Conservation (phyloP, 176 grass and related monocot species). For the Triticum monococcum region DNA sequence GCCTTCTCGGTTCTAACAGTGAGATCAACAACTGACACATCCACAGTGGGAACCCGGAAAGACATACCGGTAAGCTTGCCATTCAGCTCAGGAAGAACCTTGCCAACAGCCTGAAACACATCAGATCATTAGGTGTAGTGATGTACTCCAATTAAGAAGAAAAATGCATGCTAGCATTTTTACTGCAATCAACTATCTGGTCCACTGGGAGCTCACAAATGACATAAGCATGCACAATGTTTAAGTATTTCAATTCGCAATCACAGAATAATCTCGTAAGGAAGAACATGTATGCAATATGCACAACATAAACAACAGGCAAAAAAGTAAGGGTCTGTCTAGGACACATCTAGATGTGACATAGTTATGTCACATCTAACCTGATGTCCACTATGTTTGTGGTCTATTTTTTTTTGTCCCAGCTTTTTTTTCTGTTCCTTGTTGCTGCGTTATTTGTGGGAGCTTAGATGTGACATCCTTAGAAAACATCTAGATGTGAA, state of each 20-base stretch:
- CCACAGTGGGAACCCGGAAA: constrained; percentile 70
- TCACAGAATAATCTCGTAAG: neutral
- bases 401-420: no score
- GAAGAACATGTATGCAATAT: neutral
- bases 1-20: constrained; percentile 61
- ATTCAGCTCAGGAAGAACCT: constrained; percentile 76
- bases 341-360: no score
- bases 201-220: neutral
- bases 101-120: constrained; percentile 59
- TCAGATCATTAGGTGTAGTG: neutral
- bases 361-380: no score
- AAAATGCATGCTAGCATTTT: neutral
- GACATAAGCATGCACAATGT: neutral
- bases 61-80: constrained; percentile 78
- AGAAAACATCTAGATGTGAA: no score
- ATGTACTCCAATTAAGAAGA: neutral
- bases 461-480: no score
- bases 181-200: neutral
- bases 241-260: neutral
- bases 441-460: no score
- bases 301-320: neutral
- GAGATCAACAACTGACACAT: constrained; percentile 82
- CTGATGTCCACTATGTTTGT: no score
- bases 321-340: no score
- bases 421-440: no score